Conservation (phyloP, 176 grass and related monocot species). For the Bolboschoenus planiculmis region DNA sequence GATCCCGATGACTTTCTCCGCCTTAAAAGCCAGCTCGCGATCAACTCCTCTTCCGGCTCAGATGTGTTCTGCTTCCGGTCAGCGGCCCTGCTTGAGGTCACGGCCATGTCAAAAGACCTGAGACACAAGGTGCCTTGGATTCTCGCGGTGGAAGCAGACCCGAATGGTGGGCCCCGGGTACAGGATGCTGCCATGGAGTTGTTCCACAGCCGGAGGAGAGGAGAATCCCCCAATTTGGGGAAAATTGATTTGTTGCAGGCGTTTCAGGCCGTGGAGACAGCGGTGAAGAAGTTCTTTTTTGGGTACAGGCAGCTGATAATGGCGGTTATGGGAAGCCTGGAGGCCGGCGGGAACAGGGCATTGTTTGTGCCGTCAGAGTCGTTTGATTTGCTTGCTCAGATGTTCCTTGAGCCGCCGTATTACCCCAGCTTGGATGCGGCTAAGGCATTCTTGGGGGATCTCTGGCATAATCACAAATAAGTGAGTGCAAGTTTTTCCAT, state of each 20-base stretch:
- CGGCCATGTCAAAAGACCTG: slow-evolving; percentile 48
- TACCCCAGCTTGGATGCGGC: slow-evolving; percentile 94
- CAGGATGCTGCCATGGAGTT: slow-evolving; percentile 85
- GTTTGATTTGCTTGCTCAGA: slow-evolving; percentile 52
- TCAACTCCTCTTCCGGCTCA: slow-evolving; percentile 36
- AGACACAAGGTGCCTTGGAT: slow-evolving; percentile 63
- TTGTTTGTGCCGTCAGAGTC: slow-evolving; percentile 55
- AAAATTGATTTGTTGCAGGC: slow-evolving; percentile 79
- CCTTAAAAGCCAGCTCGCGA: slow-evolving; percentile 76
- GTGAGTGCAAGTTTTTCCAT: background rate
- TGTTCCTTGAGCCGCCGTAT: slow-evolving; percentile 91
- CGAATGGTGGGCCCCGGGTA: slow-evolving; percentile 76
- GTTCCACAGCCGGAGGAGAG: slow-evolving; percentile 62
- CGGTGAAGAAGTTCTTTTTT: slow-evolving; percentile 74
- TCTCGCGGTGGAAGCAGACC: slow-evolving; percentile 73
- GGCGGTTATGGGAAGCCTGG: slow-evolving; percentile 61
- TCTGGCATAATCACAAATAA: slow-evolving; percentile 51
- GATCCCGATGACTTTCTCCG: slow-evolving; percentile 90
- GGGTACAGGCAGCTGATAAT: slow-evolving; percentile 61
- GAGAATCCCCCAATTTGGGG: slow-evolving; percentile 42
- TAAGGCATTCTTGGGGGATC: slow-evolving; percentile 82
- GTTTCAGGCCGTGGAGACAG: slow-evolving; percentile 65
- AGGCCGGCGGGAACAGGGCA: slow-evolving; percentile 47
- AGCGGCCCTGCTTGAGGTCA: slow-evolving; percentile 43
- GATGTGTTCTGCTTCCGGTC: slow-evolving; percentile 81